Percentiles rank a stretch among this genome's conserved stretches.
Evolutionary conservation across 805 yeast species (phyloP).

Genomic region (Kurtzmaniella fragi): DNA sequence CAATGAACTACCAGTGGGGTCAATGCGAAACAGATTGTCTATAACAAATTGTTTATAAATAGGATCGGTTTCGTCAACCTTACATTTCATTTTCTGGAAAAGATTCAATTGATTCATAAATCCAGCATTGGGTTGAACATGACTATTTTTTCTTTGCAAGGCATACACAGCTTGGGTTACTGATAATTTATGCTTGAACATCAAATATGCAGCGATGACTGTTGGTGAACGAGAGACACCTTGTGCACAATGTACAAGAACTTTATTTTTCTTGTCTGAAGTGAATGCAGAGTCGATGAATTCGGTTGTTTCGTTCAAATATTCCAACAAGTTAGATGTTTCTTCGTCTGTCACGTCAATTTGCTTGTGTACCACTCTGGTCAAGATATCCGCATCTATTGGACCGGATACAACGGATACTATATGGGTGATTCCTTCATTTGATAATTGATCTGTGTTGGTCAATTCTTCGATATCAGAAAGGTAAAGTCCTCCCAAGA

Average conservation of each 20-base stretch:
- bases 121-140: conserved; percentile 66
- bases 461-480: conserved; percentile 68
- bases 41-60: conserved; percentile 23
- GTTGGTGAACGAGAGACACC: conserved; percentile 48
- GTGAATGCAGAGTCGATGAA: conserved; percentile 57
- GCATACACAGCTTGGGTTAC: conserved; percentile 67
- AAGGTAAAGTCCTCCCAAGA: conserved; percentile 76
- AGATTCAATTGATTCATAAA: conserved; percentile 69
- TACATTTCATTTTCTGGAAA: conserved; percentile 40
- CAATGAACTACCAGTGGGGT: conserved; percentile 38
- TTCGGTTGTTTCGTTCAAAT: conserved; percentile 54
- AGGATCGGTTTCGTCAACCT: conserved; percentile 16
- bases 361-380: conserved; percentile 48
- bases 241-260: conserved; percentile 49
- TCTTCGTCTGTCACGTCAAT: conserved; percentile 72
- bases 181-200: conserved; percentile 50
- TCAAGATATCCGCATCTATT: conserved; percentile 47
- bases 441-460: conserved; percentile 46
- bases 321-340: conserved; percentile 57
- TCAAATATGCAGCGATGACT: conserved; percentile 43
- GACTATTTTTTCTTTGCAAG: conserved; percentile 57
- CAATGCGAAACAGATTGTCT: conserved; percentile 21
- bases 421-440: conserved; percentile 62
- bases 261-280: conserved; percentile 6
- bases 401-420: conserved; percentile 65